Conservation (phyloP, 768 basidiomycete genomes). For the Rubroboletus satanas region DNA sequence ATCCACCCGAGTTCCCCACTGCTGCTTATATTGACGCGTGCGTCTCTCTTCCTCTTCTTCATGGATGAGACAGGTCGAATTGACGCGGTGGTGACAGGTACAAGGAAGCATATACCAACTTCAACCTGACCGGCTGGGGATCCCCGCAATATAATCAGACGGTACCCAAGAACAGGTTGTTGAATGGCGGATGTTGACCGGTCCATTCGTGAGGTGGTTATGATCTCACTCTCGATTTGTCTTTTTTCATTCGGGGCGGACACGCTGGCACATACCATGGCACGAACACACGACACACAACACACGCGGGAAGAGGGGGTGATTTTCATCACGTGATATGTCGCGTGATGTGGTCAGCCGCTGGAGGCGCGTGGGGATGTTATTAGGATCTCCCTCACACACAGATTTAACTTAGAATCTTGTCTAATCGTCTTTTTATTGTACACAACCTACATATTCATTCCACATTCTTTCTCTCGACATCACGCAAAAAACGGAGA, state of each 20-base stretch:
- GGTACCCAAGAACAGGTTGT: conserved; percentile 59
- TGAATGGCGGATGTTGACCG: conserved; percentile 30
- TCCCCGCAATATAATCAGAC: conserved; percentile 41
- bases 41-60: conserved; percentile 17
- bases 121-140: conserved; percentile 43
- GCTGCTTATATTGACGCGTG: conserved; percentile 68
- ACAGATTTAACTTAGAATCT: conserved; percentile 9
- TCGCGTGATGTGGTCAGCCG: conserved; percentile 28
- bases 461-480: conserved; percentile 2
- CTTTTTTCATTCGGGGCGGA: background rate
- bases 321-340: conserved; percentile 31
- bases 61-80: background rate
- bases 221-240: conserved; percentile 4
- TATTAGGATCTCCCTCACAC: background rate
- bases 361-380: conserved; percentile 13
- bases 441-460: conserved; percentile 28
- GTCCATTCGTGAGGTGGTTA: background rate
- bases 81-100: conserved; percentile 30
- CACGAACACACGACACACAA: background rate
- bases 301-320: conserved; percentile 9
- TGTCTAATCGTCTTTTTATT: conserved; percentile 15
- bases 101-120: conserved; percentile 42
- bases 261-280: background rate
- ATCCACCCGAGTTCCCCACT: conserved; percentile 73
- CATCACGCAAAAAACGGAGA: background rate